Percentiles rank a stretch among this genome's conserved stretches.
Evolutionary conservation across 202 grass and related monocot genomes (phyloP).

Genomic region (Musa balbisiana): DNA sequence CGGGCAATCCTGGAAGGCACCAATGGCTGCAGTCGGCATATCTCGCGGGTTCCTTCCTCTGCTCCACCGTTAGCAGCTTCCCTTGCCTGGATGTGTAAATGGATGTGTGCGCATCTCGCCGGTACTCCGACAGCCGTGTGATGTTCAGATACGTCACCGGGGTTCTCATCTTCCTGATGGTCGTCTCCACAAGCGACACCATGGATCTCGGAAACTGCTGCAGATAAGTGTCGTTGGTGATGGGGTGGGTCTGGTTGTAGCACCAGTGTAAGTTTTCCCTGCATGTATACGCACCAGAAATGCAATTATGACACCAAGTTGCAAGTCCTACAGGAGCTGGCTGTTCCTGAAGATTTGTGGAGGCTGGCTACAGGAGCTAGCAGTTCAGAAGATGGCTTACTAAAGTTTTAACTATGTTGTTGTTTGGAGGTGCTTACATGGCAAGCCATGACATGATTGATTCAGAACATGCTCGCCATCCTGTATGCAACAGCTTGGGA

Average conservation of each 20-base stretch:
- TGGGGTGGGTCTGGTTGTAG: conserved; percentile 34
- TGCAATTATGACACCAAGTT: too few species aligned
- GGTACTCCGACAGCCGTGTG: conserved; percentile 31
- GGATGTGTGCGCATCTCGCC: conserved; percentile 36
- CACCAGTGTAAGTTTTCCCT: conserved; percentile 42
- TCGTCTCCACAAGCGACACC: conserved; percentile 20
- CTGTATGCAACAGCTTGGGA: too few species aligned
- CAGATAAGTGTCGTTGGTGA: conserved; percentile 20
- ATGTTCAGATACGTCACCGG: conserved; percentile 35
- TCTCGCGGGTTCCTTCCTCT: conserved; percentile 13
- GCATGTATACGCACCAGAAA: neutral
- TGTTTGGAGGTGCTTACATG: too few species aligned
- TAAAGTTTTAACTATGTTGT: too few species aligned
- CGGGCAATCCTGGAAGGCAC: conserved; percentile 12
- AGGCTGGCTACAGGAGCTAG: too few species aligned
- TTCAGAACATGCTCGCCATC: too few species aligned
- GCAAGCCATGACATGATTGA: too few species aligned
- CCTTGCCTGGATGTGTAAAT: conserved; percentile 27
- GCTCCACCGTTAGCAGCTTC: neutral
- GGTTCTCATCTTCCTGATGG: conserved; percentile 20
- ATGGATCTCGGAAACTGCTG: conserved; percentile 37
- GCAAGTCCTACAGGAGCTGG: too few species aligned
- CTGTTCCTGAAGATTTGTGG: too few species aligned
- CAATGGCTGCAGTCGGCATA: conserved; percentile 23
- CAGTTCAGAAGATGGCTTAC: too few species aligned